phyloP scores from a whole-genome alignment of 306 rosid species.

The Sophora flavescens region DNA sequence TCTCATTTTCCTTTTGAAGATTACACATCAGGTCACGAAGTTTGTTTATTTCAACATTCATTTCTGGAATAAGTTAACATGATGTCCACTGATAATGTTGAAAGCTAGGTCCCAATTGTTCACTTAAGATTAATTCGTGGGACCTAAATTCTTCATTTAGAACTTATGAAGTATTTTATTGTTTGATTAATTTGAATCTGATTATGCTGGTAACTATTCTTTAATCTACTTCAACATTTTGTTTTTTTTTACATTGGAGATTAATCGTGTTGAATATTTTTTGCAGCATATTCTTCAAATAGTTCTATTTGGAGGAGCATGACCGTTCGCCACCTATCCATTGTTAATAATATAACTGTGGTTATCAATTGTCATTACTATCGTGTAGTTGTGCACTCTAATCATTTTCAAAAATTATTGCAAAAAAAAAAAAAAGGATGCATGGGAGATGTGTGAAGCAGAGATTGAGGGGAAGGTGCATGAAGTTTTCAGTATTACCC shows the following conservation, averaged over 20 bases:
- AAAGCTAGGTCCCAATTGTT: neutral
- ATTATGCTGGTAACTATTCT: too few species aligned
- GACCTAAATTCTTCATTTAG: neutral
- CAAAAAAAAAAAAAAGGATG: too few species aligned
- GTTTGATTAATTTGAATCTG: too few species aligned
- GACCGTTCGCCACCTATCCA: too few species aligned
- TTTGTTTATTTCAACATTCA: slow-evolving; percentile 28
- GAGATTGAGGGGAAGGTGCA: neutral
- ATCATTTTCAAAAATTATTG: neutral
- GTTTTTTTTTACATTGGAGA: neutral
- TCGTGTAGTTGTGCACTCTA: neutral
- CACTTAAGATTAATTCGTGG: neutral
- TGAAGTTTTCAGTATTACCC: neutral
- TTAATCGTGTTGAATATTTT: neutral
- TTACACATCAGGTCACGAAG: neutral
- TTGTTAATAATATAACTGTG: too few species aligned
- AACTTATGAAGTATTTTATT: neutral
- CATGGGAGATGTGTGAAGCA: neutral
- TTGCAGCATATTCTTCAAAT: too few species aligned
- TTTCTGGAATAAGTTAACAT: slow-evolving; percentile 44
- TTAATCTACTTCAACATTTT: too few species aligned
- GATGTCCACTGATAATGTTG: slow-evolving; percentile 7
- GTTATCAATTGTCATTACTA: too few species aligned
- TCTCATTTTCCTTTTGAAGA: slow-evolving; percentile 21
- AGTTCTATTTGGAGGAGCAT: too few species aligned